phyloP scores from a whole-genome alignment of 202 grass and related monocot genomes.

The Zoysia matrella region DNA sequence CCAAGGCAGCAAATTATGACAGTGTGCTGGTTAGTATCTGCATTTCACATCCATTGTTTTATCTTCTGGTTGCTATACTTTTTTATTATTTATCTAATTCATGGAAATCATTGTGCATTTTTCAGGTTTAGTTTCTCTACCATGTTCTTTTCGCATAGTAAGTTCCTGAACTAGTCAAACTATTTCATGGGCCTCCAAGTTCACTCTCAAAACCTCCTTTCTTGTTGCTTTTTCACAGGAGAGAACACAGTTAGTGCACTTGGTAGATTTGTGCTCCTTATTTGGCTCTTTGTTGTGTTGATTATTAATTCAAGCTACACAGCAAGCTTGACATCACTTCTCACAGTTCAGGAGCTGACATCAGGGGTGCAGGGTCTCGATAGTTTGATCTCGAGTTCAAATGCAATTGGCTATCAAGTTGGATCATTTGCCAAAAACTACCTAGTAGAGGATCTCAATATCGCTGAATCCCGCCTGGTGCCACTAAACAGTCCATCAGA shows the following conservation, averaged over 20 bases:
- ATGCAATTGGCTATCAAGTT: constrained; percentile 78
- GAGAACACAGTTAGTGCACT: constrained; percentile 91
- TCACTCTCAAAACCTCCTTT: constrained; percentile 40
- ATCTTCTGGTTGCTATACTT: constrained; percentile 8
- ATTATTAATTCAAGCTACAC: constrained; percentile 98
- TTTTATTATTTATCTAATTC: constrained; percentile 19
- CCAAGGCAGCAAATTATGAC: constrained; percentile 91
- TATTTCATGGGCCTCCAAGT: constrained; percentile 24
- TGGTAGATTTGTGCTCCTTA: constrained; percentile 82
- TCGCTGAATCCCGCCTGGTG: constrained; percentile 68
- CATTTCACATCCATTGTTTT: neutral
- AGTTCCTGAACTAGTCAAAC: constrained; percentile 45
- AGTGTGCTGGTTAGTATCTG: constrained; percentile 79
- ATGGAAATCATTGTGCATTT: constrained; percentile 37
- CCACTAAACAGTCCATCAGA: constrained; percentile 71
- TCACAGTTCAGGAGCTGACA: constrained; percentile 90
- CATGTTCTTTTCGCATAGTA: constrained; percentile 98
- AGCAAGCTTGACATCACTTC: constrained; percentile 94
- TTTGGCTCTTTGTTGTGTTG: constrained; percentile 91
- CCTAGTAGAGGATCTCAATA: constrained; percentile 73
- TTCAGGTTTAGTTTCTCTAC: constrained; percentile 98
- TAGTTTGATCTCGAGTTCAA: constrained; percentile 69
- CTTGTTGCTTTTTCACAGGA: constrained; percentile 58
- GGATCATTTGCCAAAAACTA: constrained; percentile 89
- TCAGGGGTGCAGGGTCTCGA: constrained; percentile 82